Base-by-base conservation (phyloP, 2,329 filamentous ascomycete genomes). In the Plectosphaerella sp. region DNA sequence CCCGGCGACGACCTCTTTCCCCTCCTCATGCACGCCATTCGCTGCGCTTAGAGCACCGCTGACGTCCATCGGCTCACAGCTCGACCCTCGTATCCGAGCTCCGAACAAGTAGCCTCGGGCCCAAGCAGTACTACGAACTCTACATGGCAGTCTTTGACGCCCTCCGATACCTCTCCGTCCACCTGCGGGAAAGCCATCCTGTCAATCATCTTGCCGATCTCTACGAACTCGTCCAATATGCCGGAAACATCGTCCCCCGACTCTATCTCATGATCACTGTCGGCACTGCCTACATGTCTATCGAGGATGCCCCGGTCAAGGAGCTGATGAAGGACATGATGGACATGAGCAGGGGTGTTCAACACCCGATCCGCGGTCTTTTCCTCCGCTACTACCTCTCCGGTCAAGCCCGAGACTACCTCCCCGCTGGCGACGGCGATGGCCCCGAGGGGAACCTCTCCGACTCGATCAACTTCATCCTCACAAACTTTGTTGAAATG, bases 281-380 rank as follows among this genome's bases (percentile, higher is more conserved):
- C 39, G 94, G 94, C 53, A 99, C 94, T 3, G 95, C 96, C 47
- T 99, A 99, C 77, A 99, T 99, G 94, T 87, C 90, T 24, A 95
- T 99, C 65, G 89, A 94, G 64, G 94, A 97, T 79, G 94, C 95
- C 53, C 94, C 94, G 1, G 94, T 99, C 61, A 99, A 99, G 74
- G 94, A 99, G 76, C 91, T 99, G 57, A 99, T 99, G 94, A 99
- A 99, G 74, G 94, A 99, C 71, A 99, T 99, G 94, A 99, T 99
- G 94, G 94, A 99, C 72, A 99, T 99, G 94, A 97, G 91, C 72
- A 84, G 94, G 57, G 94, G 94, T 52, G 92, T 99, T 20, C 94
- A 99, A 66, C 94, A 99, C 71, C 94, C 94, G 15, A 92, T 97
- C 57, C 89, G 94, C 53, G 94, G 94, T 16, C 78, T 99, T 51